Base-by-base conservation (phyloP, 805 yeast species). In the Lipomyces oligophaga region DNA sequence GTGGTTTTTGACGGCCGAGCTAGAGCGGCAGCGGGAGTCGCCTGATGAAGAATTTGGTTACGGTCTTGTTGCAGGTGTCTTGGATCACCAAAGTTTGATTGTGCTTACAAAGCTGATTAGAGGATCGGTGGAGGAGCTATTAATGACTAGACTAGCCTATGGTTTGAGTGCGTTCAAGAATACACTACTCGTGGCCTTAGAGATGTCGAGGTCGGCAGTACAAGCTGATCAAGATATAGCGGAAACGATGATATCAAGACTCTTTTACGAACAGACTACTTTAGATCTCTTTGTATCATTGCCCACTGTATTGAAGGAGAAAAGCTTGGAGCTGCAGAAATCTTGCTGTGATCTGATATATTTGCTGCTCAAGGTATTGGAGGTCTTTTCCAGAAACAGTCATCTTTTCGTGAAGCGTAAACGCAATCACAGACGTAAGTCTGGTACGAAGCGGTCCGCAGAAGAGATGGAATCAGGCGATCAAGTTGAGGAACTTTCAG, bases 1-100 rank as follows among this genome's bases (percentile, higher is more conserved):
- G 1, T 90, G 97, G 96, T 81, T 87, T 57, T 67, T 87, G 38
- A 74, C 74, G 27, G 86, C 78, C 49, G 86, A 83, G 57, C 67
- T 83, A 18, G 49, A 54, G 8, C 55, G 69, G 15, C 52, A 43
- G n/a, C 35, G 47, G 21, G 13, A 22, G 3, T 26, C 21, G 2
- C 47, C 51, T 20, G 34, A 58, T 18, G 43, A 41, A n/a, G 46
- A 45, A n/a, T 35, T 36, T 13, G 54, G 45, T 8, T 55, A 44
- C 24, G 57, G 55, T 13, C 42, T 52, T 7, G 50, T 49, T 27
- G 78, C 78, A 4, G 72, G 75, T 8, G 80, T 78, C 0, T 65
- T 88, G 25, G 75, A 80, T 42, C 84, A 81, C 43, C 77, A 78
- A 19, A 73, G 79, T 37, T 77, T 84, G 45, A 70, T 77, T 25